A percentile compares a stretch with the other conserved stretches of the same genome.
Evolutionary conservation across 495 filamentous ascomycete species (phyloP).

Genomic region (Aspergillus conjunctus): DNA sequence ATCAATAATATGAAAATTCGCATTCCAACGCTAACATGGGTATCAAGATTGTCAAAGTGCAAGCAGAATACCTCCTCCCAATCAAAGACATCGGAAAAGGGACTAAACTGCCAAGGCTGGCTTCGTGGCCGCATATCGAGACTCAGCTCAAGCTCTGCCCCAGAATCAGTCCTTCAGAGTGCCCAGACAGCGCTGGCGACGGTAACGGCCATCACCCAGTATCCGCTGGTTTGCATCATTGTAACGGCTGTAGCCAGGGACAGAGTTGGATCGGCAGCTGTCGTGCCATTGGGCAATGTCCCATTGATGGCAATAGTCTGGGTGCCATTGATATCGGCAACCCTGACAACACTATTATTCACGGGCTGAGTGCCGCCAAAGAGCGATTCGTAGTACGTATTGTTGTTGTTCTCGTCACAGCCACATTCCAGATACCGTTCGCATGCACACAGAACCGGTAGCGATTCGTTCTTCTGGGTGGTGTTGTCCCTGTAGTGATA

Average conservation of each 20-base stretch:
- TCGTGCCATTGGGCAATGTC: constrained; percentile 83
- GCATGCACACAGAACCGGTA: constrained; percentile 76
- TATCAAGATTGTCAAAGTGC: neutral
- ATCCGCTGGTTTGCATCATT: constrained; percentile 55
- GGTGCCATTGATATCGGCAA: constrained; percentile 72
- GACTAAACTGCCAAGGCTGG: neutral
- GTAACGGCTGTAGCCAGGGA: constrained; percentile 29
- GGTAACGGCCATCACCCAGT: constrained; percentile 61
- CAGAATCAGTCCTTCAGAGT: constrained; percentile 26
- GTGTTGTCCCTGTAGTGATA: constrained; percentile 55
- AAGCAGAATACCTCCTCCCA: neutral
- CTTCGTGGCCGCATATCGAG: neutral
- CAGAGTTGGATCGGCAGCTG: constrained; percentile 49
- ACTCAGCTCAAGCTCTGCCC: neutral
- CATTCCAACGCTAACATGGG: neutral
- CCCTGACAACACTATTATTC: constrained; percentile 64
- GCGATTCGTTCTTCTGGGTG: constrained; percentile 61
- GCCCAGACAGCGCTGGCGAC: constrained; percentile 53
- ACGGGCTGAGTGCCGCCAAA: constrained; percentile 66
- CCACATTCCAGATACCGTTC: constrained; percentile 70
- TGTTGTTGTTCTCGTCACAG: constrained; percentile 74
- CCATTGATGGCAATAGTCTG: constrained; percentile 80
- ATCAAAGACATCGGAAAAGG: neutral
- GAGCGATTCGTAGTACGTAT: constrained; percentile 59
- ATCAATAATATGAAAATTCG: neutral